Base-by-base conservation (phyloP, 75 land plant species). In the Pinus tabuliformis region DNA sequence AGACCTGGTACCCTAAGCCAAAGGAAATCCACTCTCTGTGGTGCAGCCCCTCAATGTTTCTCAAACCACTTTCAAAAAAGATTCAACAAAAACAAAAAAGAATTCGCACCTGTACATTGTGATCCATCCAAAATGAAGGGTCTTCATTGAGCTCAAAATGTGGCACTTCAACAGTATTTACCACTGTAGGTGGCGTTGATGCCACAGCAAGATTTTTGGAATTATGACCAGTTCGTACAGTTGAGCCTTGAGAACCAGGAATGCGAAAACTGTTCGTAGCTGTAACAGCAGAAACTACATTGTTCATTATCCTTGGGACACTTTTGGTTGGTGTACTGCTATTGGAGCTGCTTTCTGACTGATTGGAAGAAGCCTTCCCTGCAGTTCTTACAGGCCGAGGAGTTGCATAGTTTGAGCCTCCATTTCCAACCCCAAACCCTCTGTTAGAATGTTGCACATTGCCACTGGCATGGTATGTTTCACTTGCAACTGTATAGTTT, bases 81-180 rank as follows among this genome's bases (percentile, higher is more conserved):
- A 74, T 61, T 6, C 24, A 6, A 22, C n/a, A 17, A 11, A n/a
- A 24, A 74, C 9, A 4, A 20, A 62, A 73, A 24, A 20, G 28
- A n/a, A 14, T 17, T 20, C n/a, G 28, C 64, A 96, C 99, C 90
- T 96, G 99, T 21, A 96, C 98, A 89, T 92, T 96, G 80, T 94
- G 95, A 65, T 94, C 98, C 86, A 90, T 88, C 99, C 99, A 96
- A 68, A 96, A 96, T 11, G 98, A 83, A 22, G 87, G 86, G 73
- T 94, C 93, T 56, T 92, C 98, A 59, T 81, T 85, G 33, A 96
- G 97, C 42, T 96, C 98, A 62, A 94, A 94, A 70, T 90, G 91
- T 64, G 99, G 96, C 36, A 85, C 91, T 66, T 90, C 93, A 66
- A 76, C 84, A 13, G 87, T 77, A 81, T 86, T 81, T 33, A 83